These are phyloP conservation scores for Coprinellus aureogranulatus DNA, from an alignment of 768 basidiomycete species.

Conservation along the genomic window DNA sequence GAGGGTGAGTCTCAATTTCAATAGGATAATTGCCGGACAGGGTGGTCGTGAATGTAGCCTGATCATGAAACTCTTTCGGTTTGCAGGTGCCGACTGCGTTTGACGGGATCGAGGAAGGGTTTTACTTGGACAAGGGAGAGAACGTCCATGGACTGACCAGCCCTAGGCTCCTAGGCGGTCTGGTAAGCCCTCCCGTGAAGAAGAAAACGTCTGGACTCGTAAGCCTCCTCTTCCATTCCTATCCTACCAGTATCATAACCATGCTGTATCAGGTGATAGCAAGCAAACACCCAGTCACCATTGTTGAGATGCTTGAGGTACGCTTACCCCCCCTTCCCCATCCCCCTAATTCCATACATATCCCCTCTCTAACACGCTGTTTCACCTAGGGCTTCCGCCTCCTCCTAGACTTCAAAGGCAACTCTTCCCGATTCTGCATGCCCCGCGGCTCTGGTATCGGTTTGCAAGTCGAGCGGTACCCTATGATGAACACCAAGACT, in stretches of 20 bases:
- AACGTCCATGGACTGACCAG: neutral
- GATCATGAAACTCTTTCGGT: no score
- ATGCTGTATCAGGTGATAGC: no score
- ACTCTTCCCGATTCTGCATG: neutral
- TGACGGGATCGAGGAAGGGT: neutral
- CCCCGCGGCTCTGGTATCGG: neutral
- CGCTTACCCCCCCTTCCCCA: neutral
- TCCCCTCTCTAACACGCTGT: no score
- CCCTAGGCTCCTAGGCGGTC: no score
- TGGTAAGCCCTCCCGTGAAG: neutral
- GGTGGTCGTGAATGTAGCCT: no score
- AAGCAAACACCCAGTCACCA: neutral
- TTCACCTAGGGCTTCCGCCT: neutral
- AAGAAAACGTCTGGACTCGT: neutral
- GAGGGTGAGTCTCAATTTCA: neutral
- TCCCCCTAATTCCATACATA: neutral
- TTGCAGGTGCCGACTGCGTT: neutral
- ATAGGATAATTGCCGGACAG: no score
- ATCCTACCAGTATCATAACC: no score
- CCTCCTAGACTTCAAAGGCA: neutral
- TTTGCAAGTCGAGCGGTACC: neutral
- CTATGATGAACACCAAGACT: neutral
- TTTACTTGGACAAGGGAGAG: neutral
- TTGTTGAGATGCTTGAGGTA: neutral
- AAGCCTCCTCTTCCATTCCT: no score